Percentiles rank a stretch among this genome's conserved stretches.
phyloP scores from a whole-genome alignment of 441 rosid species.

The Populus hybrid region DNA sequence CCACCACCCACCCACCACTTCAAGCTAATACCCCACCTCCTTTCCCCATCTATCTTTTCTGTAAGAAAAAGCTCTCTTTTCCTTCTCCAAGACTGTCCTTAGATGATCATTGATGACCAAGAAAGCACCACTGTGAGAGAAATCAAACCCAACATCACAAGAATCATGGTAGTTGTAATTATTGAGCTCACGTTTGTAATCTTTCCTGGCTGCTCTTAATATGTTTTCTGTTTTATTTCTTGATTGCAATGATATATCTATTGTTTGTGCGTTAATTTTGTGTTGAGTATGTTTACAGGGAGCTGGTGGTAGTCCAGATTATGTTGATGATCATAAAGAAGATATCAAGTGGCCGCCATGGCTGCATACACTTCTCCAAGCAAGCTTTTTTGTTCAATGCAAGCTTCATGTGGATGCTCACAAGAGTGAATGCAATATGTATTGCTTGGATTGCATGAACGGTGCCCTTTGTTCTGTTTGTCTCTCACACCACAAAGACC shows the following conservation, averaged over 20 bases:
- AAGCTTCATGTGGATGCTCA: constrained; percentile 75
- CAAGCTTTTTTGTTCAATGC: constrained; percentile 79
- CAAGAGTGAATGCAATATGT: constrained; percentile 92
- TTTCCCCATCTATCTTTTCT: constrained; percentile 6
- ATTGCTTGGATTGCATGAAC: constrained; percentile 72
- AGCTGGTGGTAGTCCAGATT: constrained; percentile 60
- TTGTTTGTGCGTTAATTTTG: background rate
- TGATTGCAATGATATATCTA: background rate
- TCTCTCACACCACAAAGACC: constrained; percentile 69
- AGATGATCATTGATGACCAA: constrained; percentile 34
- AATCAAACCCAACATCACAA: constrained; percentile 51
- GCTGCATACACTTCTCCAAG: constrained; percentile 61
- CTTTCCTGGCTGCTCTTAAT: background rate
- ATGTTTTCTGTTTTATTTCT: background rate
- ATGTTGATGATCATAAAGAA: constrained; percentile 25
- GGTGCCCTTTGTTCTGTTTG: constrained; percentile 80
- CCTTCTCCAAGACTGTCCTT: constrained; percentile 1
- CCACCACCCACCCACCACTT: constrained; percentile 49
- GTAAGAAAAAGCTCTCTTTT: background rate
- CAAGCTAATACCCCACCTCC: constrained; percentile 18
- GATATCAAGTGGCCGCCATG: constrained; percentile 61
- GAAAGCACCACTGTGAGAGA: constrained; percentile 28
- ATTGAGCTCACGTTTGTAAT: background rate
- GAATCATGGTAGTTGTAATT: constrained; percentile 42
- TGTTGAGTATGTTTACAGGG: constrained; percentile 27